These are phyloP conservation scores for Apophysomyces variabilis DNA, from an alignment of 371 early-diverging fungal genomes.

Conservation along the genomic window DNA sequence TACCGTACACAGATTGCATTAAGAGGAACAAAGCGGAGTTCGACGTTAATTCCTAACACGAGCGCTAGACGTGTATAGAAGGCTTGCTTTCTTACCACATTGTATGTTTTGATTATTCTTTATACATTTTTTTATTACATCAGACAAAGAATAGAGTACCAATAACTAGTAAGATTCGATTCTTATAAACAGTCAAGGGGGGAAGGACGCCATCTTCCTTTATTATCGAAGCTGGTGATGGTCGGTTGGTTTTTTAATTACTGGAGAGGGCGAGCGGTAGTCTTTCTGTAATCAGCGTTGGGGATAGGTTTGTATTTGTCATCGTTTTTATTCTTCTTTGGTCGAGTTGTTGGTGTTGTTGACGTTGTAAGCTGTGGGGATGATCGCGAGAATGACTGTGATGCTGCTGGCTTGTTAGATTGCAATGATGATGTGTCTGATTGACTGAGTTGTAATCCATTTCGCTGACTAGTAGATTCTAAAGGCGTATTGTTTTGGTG, in stretches of 20 bases:
- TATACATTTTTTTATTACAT: constrained; percentile 9
- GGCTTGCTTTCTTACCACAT: too few relatives aligned
- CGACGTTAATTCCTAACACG: too few relatives aligned
- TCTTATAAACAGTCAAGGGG: constrained; percentile 18
- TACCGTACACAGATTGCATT: too few relatives aligned
- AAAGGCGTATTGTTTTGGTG: not conserved
- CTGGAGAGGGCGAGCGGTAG: constrained; percentile 3
- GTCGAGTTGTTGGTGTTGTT: constrained; percentile 13
- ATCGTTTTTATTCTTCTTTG: constrained; percentile 10
- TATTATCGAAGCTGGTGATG: constrained; percentile 15
- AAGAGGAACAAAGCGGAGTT: too few relatives aligned
- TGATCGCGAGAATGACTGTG: not conserved
- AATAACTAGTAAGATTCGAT: too few relatives aligned
- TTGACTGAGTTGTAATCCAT: not conserved
- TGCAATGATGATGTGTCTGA: not conserved
- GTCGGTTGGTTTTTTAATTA: constrained; percentile 19
- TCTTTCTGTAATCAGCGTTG: constrained; percentile 1
- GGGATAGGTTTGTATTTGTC: constrained; percentile 6
- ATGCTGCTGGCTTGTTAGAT: constrained; percentile 3
- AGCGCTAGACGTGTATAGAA: too few relatives aligned
- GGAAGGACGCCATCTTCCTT: constrained; percentile 34
- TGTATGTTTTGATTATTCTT: too few relatives aligned
- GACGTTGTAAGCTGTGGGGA: constrained; percentile 1
- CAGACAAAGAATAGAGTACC: not conserved
- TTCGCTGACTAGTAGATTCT: not conserved